A percentile compares a stretch with the other conserved stretches of the same genome.
These are phyloP conservation scores for Spathaspora sp. DNA, from an alignment of 1,139 yeast genomes.

Conservation along the genomic window DNA sequence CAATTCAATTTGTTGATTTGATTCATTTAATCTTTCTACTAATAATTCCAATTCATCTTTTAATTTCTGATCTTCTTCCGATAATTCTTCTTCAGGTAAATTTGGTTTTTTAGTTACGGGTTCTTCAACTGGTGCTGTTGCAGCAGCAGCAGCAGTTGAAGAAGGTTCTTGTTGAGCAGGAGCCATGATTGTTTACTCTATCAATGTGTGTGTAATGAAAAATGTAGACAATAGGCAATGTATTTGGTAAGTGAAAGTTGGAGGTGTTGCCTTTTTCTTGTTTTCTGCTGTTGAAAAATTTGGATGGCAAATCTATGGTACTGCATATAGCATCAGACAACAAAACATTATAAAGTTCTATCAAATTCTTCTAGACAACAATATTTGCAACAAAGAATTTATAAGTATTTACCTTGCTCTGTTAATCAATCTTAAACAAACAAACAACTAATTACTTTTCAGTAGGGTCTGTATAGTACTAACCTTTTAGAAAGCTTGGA, in stretches of 20 bases:
- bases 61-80: conserved; percentile 90
- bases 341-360: too few relatives aligned
- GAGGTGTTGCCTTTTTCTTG: conserved; percentile 1
- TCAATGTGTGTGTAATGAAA: background rate
- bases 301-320: conserved; percentile 6
- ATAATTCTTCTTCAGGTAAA: conserved; percentile 71
- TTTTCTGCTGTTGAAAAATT: conserved; percentile 3
- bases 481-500: too few relatives aligned
- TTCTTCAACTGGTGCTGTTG: conserved; percentile 13
- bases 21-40: conserved; percentile 68
- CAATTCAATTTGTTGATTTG: conserved; percentile 41
- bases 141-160: conserved; percentile 9
- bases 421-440: too few relatives aligned
- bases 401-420: too few relatives aligned
- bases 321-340: background rate
- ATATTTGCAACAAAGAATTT: background rate
- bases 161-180: conserved; percentile 22
- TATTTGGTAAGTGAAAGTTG: background rate
- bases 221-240: background rate
- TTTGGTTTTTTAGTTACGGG: conserved; percentile 12
- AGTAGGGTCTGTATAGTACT: too few relatives aligned
- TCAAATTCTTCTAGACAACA: background rate
- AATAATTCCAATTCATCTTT: conserved; percentile 85
- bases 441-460: too few relatives aligned
- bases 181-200: conserved; percentile 16